phyloP scores from a whole-genome alignment of 2,329 filamentous ascomycete genomes.

The Ceratocystis eucalypticola region DNA sequence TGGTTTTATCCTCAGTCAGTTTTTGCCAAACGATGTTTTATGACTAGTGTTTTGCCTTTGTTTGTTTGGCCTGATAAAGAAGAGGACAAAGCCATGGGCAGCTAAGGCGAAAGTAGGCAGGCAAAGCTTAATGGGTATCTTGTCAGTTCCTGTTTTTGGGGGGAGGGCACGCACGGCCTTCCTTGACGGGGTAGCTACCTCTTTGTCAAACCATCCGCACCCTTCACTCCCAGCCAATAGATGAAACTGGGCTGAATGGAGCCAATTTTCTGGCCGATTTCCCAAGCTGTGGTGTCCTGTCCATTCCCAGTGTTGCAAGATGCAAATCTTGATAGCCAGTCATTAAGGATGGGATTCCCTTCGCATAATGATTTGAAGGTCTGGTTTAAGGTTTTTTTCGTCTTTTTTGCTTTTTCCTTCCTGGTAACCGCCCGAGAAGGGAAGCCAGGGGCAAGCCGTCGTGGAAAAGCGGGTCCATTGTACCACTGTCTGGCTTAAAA shows the following conservation, averaged over 20 bases:
- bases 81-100: neutral
- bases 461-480: neutral
- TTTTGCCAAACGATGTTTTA: neutral
- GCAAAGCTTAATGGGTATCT: neutral
- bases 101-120: neutral
- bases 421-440: neutral
- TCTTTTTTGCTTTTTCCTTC: no score
- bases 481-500: neutral
- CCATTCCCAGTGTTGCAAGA: neutral
- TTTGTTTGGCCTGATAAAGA: neutral
- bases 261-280: neutral
- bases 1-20: neutral
- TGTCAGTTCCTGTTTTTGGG: no score
- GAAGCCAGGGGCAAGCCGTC: neutral
- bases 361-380: neutral
- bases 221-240: no score
- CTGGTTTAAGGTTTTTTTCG: neutral
- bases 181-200: no score
- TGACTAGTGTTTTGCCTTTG: neutral
- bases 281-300: neutral
- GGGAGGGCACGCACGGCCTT: no score
- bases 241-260: neutral
- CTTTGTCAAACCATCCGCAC: no score
- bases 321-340: neutral
- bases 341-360: neutral